Base-by-base conservation (phyloP, 768 basidiomycete species). In the Mycena vitilis region DNA sequence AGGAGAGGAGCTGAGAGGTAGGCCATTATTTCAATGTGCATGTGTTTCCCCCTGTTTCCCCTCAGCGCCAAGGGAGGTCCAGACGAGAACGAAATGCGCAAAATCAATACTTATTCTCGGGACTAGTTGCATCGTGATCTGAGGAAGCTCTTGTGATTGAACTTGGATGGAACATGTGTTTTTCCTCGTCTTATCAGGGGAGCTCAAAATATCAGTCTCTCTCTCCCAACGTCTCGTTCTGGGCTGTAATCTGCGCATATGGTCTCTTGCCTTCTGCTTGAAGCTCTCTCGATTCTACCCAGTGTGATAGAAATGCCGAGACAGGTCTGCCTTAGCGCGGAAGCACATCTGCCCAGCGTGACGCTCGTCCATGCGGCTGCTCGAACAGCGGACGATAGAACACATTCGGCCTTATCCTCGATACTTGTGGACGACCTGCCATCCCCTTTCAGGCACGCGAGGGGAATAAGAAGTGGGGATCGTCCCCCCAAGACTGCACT, bases 321-420 rank as follows among this genome's bases (percentile, higher is more conserved):
- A 63, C 20, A 37, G 53, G 68, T 5, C n/a, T 49, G 9, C 54
- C 22, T 22, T 44, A 52, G 58, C 59, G 5, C 47, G 40, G 63
- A 60, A 57, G 56, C 47, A 52, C 56, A 45, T 44, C 49, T 38
- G 45, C 25, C 12, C 64, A 54, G 49, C 58, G 60, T 70, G 69
- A 71, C 65, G 44, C 22, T 42, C 6, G 22, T 22, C 69, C 70
- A 71, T 52, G 70, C 62, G 70, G 65, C 25, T 9, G 47, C 34
- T 48, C 22, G 47, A 37, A 54, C 42, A 52, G 42, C 60, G 58
- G 48, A 13, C 42, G 51, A 38, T 52, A n/a, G 8, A 25, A 4
- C 2, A 30, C 30, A 30, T 1, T 9, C 11, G 4, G n/a, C 30
- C 52, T 34, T 54, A 54, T 54, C 53, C 53, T 54, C 18, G 22